These are phyloP conservation scores for Amesomyces nigricolor DNA, from an alignment of 2,329 filamentous ascomycete genomes.

Conservation along the genomic window DNA sequence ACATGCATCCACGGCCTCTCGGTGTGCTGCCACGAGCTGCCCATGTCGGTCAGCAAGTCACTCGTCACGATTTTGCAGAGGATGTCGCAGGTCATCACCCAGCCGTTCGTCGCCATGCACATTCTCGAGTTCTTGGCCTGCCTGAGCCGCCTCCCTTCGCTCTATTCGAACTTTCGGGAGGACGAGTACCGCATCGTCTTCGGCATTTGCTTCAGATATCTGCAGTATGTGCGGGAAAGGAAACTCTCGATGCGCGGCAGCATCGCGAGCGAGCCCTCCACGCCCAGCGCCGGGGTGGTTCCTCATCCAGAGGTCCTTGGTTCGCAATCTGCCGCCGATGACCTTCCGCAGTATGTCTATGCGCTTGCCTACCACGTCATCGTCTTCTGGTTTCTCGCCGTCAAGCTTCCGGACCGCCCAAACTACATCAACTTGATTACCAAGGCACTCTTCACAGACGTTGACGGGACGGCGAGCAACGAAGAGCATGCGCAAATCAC, in stretches of 20 bases:
- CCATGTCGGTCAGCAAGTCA: conserved; percentile 77
- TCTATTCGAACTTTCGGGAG: conserved; percentile 83
- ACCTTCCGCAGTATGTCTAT: conserved; percentile 89
- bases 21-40: conserved; percentile 91
- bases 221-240: conserved; percentile 78
- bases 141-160: conserved; percentile 73
- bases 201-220: conserved; percentile 87
- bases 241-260: conserved; percentile 44
- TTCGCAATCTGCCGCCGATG: conserved; percentile 49
- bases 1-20: conserved; percentile 92
- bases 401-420: conserved; percentile 77
- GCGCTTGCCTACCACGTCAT: conserved; percentile 92
- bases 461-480: conserved; percentile 64
- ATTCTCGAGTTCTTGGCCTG: conserved; percentile 94
- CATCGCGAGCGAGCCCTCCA: conserved; percentile 39
- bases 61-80: conserved; percentile 82
- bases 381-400: conserved; percentile 90
- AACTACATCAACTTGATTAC: conserved; percentile 87
- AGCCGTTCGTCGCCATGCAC: conserved; percentile 84
- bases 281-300: conserved; percentile 23
- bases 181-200: conserved; percentile 94
- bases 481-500: conserved; percentile 94
- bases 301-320: conserved; percentile 27
- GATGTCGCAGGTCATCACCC: conserved; percentile 94
- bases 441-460: conserved; percentile 75